Evolutionary conservation across 2,329 filamentous ascomycete species (phyloP).

Genomic region (Alternaria sp.): DNA sequence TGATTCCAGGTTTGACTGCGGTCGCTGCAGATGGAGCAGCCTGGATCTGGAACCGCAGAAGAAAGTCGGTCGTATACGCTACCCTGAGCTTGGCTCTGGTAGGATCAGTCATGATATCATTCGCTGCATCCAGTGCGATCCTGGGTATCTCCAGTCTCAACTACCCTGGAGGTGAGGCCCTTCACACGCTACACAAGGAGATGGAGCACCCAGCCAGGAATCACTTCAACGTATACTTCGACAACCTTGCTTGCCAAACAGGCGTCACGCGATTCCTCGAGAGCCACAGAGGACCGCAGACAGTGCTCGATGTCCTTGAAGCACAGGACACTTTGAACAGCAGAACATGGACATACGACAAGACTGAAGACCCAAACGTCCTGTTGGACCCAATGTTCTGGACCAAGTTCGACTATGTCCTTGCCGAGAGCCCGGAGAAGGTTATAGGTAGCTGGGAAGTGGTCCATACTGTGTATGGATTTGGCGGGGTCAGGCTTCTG

Average conservation of each 20-base stretch:
- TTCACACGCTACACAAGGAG: conserved; percentile 56
- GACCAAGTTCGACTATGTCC: conserved; percentile 64
- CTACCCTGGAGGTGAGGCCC: conserved; percentile 88
- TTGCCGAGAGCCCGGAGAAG: conserved; percentile 59
- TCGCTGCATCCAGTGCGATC: conserved; percentile 68
- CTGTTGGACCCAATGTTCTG: conserved; percentile 62
- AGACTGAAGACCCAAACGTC: conserved; percentile 59
- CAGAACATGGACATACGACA: conserved; percentile 64
- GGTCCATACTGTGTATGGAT: conserved; percentile 58
- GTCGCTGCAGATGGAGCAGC: conserved; percentile 76
- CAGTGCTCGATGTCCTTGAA: conserved; percentile 34
- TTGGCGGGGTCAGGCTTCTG: conserved; percentile 58
- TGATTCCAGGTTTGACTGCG: conserved; percentile 79
- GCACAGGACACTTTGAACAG: conserved; percentile 23
- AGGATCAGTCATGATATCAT: conserved; percentile 65
- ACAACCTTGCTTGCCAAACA: conserved; percentile 68
- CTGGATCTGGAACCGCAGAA: conserved; percentile 65
- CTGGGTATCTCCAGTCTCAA: conserved; percentile 85
- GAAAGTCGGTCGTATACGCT: conserved; percentile 65
- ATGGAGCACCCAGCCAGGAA: conserved; percentile 17
- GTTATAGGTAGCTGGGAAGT: conserved; percentile 61
- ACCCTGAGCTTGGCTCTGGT: conserved; percentile 63
- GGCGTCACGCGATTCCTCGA: conserved; percentile 67
- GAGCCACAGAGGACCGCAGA: conserved; percentile 36
- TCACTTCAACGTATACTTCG: conserved; percentile 57